These are phyloP conservation scores for Dentipellis sp. DNA, from an alignment of 768 basidiomycete genomes.

Conservation along the genomic window DNA sequence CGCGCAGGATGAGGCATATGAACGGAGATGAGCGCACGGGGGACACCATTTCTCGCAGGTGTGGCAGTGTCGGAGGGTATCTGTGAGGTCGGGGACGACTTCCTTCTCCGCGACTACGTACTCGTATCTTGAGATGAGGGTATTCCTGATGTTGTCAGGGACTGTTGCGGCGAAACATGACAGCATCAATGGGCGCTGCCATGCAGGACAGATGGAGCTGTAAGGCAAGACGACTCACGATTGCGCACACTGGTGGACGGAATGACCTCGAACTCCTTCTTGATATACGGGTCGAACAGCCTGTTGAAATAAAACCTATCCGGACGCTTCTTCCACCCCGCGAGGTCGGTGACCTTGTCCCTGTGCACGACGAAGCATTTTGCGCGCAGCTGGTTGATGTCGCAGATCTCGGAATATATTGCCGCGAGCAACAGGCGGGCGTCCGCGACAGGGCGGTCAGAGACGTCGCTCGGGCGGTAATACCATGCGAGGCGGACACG, in stretches of 20 bases:
- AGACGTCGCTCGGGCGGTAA: slow-evolving; percentile 94
- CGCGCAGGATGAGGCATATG: slow-evolving; percentile 10
- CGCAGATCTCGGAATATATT: slow-evolving; percentile 94
- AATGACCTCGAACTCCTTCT: slow-evolving; percentile 96
- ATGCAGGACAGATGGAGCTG: background rate
- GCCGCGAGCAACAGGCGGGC: slow-evolving; percentile 88
- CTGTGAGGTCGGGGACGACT: slow-evolving; percentile 83
- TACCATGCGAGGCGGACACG: slow-evolving; percentile 93
- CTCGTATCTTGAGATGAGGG: slow-evolving; percentile 77
- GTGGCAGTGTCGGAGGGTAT: slow-evolving; percentile 75
- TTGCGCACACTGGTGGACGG: slow-evolving; percentile 81
- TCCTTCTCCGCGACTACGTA: slow-evolving; percentile 95
- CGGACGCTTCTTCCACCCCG: slow-evolving; percentile 87
- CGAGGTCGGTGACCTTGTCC: slow-evolving; percentile 89
- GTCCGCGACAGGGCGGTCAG: slow-evolving; percentile 84
- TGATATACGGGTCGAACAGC: slow-evolving; percentile 95
- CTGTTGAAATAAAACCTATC: slow-evolving; percentile 96
- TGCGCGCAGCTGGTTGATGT: slow-evolving; percentile 86
- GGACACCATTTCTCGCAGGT: slow-evolving; percentile 87
- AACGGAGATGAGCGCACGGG: slow-evolving; percentile 41
- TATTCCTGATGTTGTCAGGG: slow-evolving; percentile 70
- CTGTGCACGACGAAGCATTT: slow-evolving; percentile 92
- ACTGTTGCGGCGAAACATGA: slow-evolving; percentile 30
- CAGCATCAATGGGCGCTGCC: slow-evolving; percentile 1
- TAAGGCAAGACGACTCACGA: slow-evolving; percentile 42